These are phyloP conservation scores for Rhizopus stolonifer DNA, from an alignment of 371 early-diverging fungal species.

Conservation along the genomic window DNA sequence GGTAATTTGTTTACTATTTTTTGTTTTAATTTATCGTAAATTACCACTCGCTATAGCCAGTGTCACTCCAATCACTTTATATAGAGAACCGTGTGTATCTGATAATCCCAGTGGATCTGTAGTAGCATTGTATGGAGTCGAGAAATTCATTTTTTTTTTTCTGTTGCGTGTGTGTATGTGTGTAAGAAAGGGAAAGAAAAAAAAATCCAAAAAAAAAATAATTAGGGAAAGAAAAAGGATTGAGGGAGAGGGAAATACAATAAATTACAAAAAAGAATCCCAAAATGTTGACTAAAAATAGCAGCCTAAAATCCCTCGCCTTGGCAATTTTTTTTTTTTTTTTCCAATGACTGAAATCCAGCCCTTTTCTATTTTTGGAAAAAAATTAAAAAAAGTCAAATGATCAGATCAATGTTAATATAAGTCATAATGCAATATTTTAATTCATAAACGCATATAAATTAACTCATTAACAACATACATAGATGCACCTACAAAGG, in stretches of 20 bases:
- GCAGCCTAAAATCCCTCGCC: not conserved
- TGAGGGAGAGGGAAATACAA: too few relatives aligned
- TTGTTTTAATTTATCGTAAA: not conserved
- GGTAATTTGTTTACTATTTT: not conserved
- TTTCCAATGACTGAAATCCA: too few relatives aligned
- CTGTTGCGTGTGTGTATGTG: not conserved
- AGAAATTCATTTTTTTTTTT: conserved; percentile 2
- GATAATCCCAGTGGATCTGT: not conserved
- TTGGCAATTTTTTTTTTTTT: too few relatives aligned
- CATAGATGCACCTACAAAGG: too few relatives aligned
- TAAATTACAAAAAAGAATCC: too few relatives aligned
- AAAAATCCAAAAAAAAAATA: not conserved
- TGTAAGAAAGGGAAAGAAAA: not conserved
- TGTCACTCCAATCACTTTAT: conserved; percentile 83
- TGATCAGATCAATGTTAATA: too few relatives aligned
- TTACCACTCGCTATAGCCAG: conserved; percentile 77
- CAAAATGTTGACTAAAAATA: too few relatives aligned
- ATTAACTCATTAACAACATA: too few relatives aligned
- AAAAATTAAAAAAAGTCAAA: too few relatives aligned
- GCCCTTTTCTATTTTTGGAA: too few relatives aligned
- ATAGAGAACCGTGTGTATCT: conserved; percentile 31
- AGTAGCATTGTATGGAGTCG: conserved; percentile 12
- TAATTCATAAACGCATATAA: too few relatives aligned
- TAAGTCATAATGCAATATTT: too few relatives aligned
- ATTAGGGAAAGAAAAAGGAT: not conserved